Evolutionary conservation across 345 rosid genomes (phyloP), one percentile per base, ranked within the genome.

Genomic region (Camelina laxa): DNA sequence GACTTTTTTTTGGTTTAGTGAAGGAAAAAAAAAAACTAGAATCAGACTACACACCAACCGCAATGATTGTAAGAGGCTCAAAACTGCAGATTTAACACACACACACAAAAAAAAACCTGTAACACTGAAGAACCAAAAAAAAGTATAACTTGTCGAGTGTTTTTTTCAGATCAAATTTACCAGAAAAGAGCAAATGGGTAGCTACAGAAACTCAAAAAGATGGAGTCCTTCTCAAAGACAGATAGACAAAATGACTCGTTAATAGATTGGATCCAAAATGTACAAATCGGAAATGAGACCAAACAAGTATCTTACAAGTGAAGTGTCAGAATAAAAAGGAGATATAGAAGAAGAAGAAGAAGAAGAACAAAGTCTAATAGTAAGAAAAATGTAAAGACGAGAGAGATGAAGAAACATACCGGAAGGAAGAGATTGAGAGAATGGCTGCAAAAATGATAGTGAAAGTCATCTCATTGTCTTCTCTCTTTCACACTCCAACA

Each of bases 391-490:
- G 73, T 11, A 69, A n/a, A 27, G 0, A 1, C 20, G 12, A 75
- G 47, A 75, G 62, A 75, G 62, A 59, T 49, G 1, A 30, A 17
- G 70, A 5, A 70, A 70, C 75, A 70, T 70, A 76, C 75, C 61
- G 20, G 20, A 70, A 57, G 36, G 9, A 33, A 33, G 71, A 21
- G 27, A 44, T 2, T 39, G 27, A 16, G 48, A 41, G 36, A 33
- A 54, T 55, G 62, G 76, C 9, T 38, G 73, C 21, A 10, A 57
- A 57, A 86, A 87, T 75, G 24, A 62, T 69, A 54, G 20, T 74
- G 71, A 67, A 21, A 51, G 71, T 85, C 86, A 89, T 80, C 88
- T 83, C 90, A 76, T 85, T 70, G 74, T 77, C 81, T 73, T 72
- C 75, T 56, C 67, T 50, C 60, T 36, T 69, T 60, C 69, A 67